Conservation (phyloP, 805 yeast genomes). For the Hanseniaspora valbyensis region DNA sequence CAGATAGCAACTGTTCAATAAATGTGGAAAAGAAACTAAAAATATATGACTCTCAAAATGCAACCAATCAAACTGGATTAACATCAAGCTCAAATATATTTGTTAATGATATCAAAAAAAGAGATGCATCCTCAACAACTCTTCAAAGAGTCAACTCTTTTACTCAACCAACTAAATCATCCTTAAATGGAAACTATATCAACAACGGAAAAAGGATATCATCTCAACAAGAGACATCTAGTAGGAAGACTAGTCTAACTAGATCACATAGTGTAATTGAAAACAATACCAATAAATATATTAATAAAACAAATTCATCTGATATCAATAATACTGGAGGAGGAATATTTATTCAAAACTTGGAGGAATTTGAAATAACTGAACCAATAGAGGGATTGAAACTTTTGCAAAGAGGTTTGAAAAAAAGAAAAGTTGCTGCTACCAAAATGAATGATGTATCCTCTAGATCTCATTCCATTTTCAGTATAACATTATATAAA, state of each 20-base stretch:
- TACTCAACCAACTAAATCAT: constrained; percentile 1
- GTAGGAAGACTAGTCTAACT: background rate
- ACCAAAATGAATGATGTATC: constrained; percentile 66
- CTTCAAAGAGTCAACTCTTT: constrained; percentile 9
- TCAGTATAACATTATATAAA: constrained; percentile 50
- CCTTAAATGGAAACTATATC: constrained; percentile 5
- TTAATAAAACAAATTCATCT: background rate
- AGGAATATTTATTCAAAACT: constrained; percentile 47
- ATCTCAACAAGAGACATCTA: background rate
- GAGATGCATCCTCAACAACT: background rate
- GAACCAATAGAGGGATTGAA: constrained; percentile 47
- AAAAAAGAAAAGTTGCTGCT: constrained; percentile 52
- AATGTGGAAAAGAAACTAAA: constrained; percentile 39
- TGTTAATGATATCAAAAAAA: constrained; percentile 1
- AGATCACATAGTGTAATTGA: constrained; percentile 4
- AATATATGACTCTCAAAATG: constrained; percentile 36
- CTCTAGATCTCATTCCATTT: constrained; percentile 68
- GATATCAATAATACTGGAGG: constrained; percentile 12
- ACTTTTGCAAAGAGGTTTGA: constrained; percentile 46
- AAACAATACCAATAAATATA: background rate
- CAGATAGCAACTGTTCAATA: constrained; percentile 16
- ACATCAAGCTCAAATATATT: constrained; percentile 10
- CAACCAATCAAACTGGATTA: constrained; percentile 17
- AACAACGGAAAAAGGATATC: background rate
- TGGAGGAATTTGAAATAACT: constrained; percentile 49